These are phyloP conservation scores for Hanseniaspora hatyaiensis DNA, from an alignment of 805 yeast species.

Conservation along the genomic window DNA sequence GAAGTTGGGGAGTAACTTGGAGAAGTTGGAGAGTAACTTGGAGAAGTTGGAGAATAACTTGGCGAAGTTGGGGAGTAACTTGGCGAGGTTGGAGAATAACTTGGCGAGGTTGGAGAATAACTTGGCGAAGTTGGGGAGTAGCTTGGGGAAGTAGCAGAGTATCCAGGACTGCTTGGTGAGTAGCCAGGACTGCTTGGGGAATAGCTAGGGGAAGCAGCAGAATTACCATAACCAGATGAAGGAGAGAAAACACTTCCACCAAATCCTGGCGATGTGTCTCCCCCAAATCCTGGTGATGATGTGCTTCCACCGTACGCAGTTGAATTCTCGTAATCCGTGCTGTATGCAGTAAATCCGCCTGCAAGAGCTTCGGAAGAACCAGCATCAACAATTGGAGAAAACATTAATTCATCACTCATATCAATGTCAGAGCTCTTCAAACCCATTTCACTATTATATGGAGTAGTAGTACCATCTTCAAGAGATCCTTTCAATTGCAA, in stretches of 20 bases:
- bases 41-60: slow-evolving; percentile 40
- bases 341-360: slow-evolving; percentile 84
- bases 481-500: slow-evolving; percentile 26
- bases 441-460: slow-evolving; percentile 62
- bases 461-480: slow-evolving; percentile 78
- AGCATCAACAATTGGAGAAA: slow-evolving; percentile 85
- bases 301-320: slow-evolving; percentile 46
- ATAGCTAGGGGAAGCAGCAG: slow-evolving; percentile 62
- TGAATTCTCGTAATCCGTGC: slow-evolving; percentile 52
- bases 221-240: slow-evolving; percentile 47
- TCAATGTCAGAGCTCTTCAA: slow-evolving; percentile 50
- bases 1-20: slow-evolving; percentile 62
- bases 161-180: slow-evolving; percentile 68
- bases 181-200: slow-evolving; percentile 62
- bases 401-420: slow-evolving; percentile 61
- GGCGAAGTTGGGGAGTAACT: slow-evolving; percentile 46
- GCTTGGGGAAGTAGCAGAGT: slow-evolving; percentile 59
- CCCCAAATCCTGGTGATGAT: slow-evolving; percentile 46
- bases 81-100: slow-evolving; percentile 57
- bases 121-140: slow-evolving; percentile 71
- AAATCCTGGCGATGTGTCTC: slow-evolving; percentile 55
- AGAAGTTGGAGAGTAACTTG: slow-evolving; percentile 58
- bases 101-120: slow-evolving; percentile 67
- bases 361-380: slow-evolving; percentile 63
- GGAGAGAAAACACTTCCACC: slow-evolving; percentile 72